These are phyloP conservation scores for Botrytis fragariae DNA, from an alignment of 2,329 filamentous ascomycete species.

Conservation along the genomic window DNA sequence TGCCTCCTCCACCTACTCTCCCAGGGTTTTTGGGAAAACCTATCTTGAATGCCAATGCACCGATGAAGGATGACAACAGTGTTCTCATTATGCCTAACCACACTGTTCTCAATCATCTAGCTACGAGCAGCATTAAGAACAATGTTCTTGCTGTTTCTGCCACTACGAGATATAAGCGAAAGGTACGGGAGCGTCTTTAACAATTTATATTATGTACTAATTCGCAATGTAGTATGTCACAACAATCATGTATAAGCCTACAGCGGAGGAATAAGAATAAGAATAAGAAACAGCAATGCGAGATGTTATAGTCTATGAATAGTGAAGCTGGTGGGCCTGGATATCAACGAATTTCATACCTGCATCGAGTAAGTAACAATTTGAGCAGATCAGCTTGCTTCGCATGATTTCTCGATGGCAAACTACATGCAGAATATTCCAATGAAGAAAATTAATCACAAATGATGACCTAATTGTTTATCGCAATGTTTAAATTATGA, in stretches of 20 bases:
- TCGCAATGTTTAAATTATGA: neutral
- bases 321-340: conserved; percentile 13
- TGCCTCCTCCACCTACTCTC: conserved; percentile 79
- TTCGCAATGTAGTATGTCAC: conserved; percentile 77
- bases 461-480: neutral
- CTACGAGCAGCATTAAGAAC: conserved; percentile 97
- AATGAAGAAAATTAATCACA: neutral
- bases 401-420: neutral
- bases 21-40: conserved; percentile 92
- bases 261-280: conserved; percentile 47
- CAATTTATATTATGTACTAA: conserved; percentile 12
- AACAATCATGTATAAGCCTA: conserved; percentile 94
- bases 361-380: conserved; percentile 4
- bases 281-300: conserved; percentile 8
- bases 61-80: conserved; percentile 97
- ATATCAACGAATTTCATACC: conserved; percentile 9
- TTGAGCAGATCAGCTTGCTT: conserved; percentile 11
- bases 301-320: conserved; percentile 13
- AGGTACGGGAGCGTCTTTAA: conserved; percentile 54
- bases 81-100: conserved; percentile 97
- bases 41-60: conserved; percentile 84
- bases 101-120: conserved; percentile 92
- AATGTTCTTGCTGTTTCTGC: conserved; percentile 92
- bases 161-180: conserved; percentile 95
- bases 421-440: conserved; percentile 16